Base-by-base conservation (phyloP, 2,329 filamentous ascomycete species). In the Paracorniculantispora psalliotae region DNA sequence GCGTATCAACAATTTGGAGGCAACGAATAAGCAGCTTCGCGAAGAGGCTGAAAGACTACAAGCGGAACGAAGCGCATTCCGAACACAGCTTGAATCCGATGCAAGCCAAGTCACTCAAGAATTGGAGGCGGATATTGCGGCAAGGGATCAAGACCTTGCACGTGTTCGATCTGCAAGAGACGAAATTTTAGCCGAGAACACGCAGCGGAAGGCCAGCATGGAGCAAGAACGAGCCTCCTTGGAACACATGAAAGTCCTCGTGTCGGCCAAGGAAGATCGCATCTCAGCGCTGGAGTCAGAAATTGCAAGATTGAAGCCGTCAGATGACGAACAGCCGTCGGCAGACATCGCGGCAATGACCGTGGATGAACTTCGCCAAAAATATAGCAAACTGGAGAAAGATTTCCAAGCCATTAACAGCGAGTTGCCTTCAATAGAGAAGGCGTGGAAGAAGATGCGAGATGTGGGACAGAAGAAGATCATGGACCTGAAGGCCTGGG, bases 1-100 rank as follows among this genome's bases (percentile, higher is more conserved):
- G 72, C 87, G 91, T 39, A 87, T 96, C 68, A 99, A 99, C 71
- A 87, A 93, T 66, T 76, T 97, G 15, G 93, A 97, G 73, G 91
- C 91, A 3, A 89, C 87, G 13, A 97, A 97, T 71, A 87, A 89
- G 61, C 87, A 92, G 64, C 73, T 97, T 30, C 86, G 89, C 37
- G 89, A 96, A 71, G 92, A 96, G 67, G 88, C 90, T 6, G 88
- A 93, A 67, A 96, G 89, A 70, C 77, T 92, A 53, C 90, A 93
- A 67, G 86, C 90, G 1, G 94, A 99, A 71, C 81, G 94, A 58
- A 92, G 90, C 4, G 81, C 87, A 12, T 96, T 92, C 71, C 88
- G 91, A 57, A 84, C 84, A 37, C 87, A 92, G 67, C 77, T 97
- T 8, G 90, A 97, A 66, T 84, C 87, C 21, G 94, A 99, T 72